A percentile compares a stretch with the other conserved stretches of the same genome.
Conservation (phyloP, 1,284 basidiomycete genomes). For the Sporisorium reilianum region DNA sequence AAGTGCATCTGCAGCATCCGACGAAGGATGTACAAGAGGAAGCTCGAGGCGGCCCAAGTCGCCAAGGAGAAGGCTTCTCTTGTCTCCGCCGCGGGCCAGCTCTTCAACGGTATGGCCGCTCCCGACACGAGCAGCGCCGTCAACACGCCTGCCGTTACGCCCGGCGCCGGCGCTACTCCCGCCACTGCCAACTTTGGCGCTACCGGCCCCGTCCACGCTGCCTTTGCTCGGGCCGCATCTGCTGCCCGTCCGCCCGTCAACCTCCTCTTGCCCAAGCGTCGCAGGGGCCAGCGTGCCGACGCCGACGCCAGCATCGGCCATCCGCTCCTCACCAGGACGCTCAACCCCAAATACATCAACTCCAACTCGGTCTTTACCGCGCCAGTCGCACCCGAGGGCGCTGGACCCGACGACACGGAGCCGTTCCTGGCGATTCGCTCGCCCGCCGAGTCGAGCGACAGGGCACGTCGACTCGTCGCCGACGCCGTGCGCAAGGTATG, state of each 20-base stretch:
- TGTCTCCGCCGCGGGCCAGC: conserved; percentile 49
- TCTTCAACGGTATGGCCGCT: conserved; percentile 59
- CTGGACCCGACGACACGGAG: conserved; percentile 49
- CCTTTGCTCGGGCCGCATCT: conserved; percentile 56
- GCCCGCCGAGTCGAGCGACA: conserved; percentile 58
- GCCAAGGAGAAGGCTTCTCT: conserved; percentile 49
- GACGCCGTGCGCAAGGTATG: conserved; percentile 66
- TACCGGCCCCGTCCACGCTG: conserved; percentile 49
- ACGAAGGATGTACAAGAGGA: conserved; percentile 63
- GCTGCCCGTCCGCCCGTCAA: conserved; percentile 50
- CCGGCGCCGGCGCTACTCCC: conserved; percentile 44
- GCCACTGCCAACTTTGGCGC: conserved; percentile 50
- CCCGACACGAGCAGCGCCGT: conserved; percentile 61
- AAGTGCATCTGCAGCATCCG: conserved; percentile 64
- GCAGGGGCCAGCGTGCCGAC: conserved; percentile 11
- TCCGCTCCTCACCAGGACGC: conserved; percentile 24
- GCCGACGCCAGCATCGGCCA: conserved; percentile 5
- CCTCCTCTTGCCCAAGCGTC: conserved; percentile 43
- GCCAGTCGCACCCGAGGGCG: conserved; percentile 56
- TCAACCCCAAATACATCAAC: conserved; percentile 41
- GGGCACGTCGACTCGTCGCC: conserved; percentile 62
- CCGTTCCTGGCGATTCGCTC: conserved; percentile 65
- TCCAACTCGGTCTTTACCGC: conserved; percentile 53
- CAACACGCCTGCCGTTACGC: conserved; percentile 64
- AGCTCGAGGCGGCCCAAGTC: conserved; percentile 51